Base-by-base conservation (phyloP, 2,329 filamentous ascomycete genomes). In the Mariannaea elegans region DNA sequence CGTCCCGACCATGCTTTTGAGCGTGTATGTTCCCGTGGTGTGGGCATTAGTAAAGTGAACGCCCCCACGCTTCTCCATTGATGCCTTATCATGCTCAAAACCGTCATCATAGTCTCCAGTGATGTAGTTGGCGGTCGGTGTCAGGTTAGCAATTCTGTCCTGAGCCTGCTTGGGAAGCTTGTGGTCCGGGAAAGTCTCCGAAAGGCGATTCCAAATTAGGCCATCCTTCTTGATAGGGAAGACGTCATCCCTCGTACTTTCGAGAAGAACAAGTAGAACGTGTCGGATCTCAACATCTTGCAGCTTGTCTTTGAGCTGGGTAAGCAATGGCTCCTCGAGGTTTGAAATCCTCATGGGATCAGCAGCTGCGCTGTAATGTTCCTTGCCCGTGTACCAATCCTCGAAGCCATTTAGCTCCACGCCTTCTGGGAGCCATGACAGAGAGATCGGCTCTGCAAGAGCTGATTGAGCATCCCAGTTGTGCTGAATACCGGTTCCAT, bases 171-270 rank as follows among this genome's bases (percentile, higher is more conserved):
- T 51, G 0, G 77, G 77, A 4, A 80, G 23, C 0, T 56, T 63
- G 3, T 68, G 60, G 13, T 76, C 65, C 5, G 36, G 47, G 32
- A 19, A 50, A 38, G 14, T 27, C 70, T 61, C 7, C 66, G 70
- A 1, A 73, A 74, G 1, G 68, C 46, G 3, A 60, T 75, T 64
- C 56, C 72, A 75, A 16, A 80, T 74, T 19, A 73, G 63, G 13
- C 73, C 75, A 3, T 71, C 68, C 42, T 76, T 75, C 21, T 78
- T 78, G 23, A 81, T 56, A 0, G 79, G 79, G 49, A 80, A 81
- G 3, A 80, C 72, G 42, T 81, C 78, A 5, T 75, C 74, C 8
- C 79, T 72, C 1, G 77, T 79, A 39, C 78, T 79, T 61, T 81
- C 79, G 4, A 81, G 69, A 14, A 77, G 75, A 10, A 81, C 41